phyloP scores from a whole-genome alignment of 2,329 filamentous ascomycete species.

The Exophiala alcalophila region DNA sequence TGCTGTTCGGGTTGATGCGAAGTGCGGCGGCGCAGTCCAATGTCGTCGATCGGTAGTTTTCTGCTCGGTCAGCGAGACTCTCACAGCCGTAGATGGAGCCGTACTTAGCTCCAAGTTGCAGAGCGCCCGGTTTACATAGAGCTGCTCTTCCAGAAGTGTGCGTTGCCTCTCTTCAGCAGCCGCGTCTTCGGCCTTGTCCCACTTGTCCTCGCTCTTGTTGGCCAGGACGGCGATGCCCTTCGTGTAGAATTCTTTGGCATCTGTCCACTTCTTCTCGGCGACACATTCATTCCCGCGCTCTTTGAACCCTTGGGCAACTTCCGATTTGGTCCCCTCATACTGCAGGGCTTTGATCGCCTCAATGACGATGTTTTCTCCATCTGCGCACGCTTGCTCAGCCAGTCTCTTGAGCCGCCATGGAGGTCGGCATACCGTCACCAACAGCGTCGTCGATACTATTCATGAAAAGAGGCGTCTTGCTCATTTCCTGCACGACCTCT shows the following conservation, averaged over 20 bases:
- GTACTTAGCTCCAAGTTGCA: constrained; percentile 80
- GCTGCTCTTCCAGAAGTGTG: constrained; percentile 65
- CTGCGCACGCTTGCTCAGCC: constrained; percentile 31
- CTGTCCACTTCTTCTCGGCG: constrained; percentile 66
- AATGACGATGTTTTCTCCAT: constrained; percentile 73
- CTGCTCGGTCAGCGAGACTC: constrained; percentile 39
- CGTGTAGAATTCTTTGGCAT: constrained; percentile 87
- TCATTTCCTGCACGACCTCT: constrained; percentile 63
- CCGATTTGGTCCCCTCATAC: constrained; percentile 84
- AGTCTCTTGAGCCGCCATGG: constrained; percentile 9
- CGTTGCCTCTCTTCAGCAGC: constrained; percentile 62
- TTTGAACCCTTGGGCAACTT: constrained; percentile 81
- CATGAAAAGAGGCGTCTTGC: constrained; percentile 87
- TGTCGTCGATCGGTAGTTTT: constrained; percentile 84
- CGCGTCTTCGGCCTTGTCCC: constrained; percentile 51
- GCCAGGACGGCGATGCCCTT: constrained; percentile 76
- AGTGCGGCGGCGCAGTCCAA: constrained; percentile 79
- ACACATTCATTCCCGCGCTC: constrained; percentile 91
- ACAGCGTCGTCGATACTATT: constrained; percentile 70
- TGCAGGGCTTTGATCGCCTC: constrained; percentile 86
- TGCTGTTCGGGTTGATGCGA: constrained; percentile 71
- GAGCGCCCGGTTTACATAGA: constrained; percentile 82
- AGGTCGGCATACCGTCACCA: constrained; percentile 45
- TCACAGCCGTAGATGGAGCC: constrained; percentile 27
- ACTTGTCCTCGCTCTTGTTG: constrained; percentile 44